Base-by-base conservation (phyloP, 2,329 filamentous ascomycete species). In the Aspergillus phoenicis region DNA sequence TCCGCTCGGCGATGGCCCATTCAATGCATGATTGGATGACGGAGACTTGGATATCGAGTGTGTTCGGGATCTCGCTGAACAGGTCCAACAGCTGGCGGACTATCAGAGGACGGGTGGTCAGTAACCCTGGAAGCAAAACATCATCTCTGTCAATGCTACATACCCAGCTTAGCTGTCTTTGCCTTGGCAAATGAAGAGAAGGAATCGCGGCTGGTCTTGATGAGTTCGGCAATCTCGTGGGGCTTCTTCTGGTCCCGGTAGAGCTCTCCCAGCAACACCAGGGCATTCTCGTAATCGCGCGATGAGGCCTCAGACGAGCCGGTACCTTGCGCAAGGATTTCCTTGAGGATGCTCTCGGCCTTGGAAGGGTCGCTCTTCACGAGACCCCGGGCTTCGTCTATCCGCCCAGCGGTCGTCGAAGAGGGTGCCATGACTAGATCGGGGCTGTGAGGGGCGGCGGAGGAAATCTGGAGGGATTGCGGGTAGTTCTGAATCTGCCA, bases 21-120 rank as follows among this genome's bases (percentile, higher is more conserved):
- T 98, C 94, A 87, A 99, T 99, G 83, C 93, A 98, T 80, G 95
- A 97, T 81, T 97, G 97, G 73, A 95, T 99, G 71, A 97, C 92
- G 77, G 89, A 83, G 77, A 97, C 93, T 82, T 99, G 95, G 75
- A 89, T 91, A 77, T 99, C 95, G 82, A 90, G 90, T 70, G 92
- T 95, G 80, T 97, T 90, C 72, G 96, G 95, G 71, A 98, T 97
- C 73, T 90, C 87, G 71, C 91, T 88, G 84, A 98, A 95, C 77
- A 97, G 88, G 78, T 99, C 95, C 77, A 99, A 90, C 26, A 99
- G 88, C 81, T 97, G 93, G 70, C 95, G 94, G 70, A 99, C 95
- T 97, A 64, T 41, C 52, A 8, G 24, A 56, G 33, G 55, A 60
- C 56, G 24, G 11, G 53, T 49, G 54, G 55, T 55, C 22, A 48